Conservation (phyloP, 2,329 filamentous ascomycete genomes). For the Ophiostoma perfectum region DNA sequence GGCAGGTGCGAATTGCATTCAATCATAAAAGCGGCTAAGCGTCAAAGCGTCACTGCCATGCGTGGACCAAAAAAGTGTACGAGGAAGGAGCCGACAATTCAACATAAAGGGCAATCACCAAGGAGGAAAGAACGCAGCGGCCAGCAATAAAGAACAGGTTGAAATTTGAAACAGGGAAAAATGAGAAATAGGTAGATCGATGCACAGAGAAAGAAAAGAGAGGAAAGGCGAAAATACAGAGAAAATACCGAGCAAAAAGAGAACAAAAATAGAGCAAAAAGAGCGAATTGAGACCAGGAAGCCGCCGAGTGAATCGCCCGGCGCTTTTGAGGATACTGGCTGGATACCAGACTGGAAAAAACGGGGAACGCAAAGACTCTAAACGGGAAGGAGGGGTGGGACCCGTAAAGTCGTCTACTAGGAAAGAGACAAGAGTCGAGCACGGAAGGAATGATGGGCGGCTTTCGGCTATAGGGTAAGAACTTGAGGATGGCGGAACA, state of each 20-base stretch:
- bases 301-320: neutral
- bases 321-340: neutral
- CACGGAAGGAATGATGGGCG: neutral
- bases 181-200: neutral
- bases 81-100: neutral
- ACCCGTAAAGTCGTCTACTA: neutral
- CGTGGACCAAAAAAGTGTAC: neutral
- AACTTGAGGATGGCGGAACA: no score
- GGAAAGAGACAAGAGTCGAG: neutral
- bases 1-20: neutral
- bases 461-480: neutral
- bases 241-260: neutral
- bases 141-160: neutral
- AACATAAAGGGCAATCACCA: neutral
- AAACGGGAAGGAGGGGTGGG: constrained; percentile 5
- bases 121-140: neutral
- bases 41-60: neutral
- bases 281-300: neutral
- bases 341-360: neutral
- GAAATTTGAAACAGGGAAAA: neutral
- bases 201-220: neutral
- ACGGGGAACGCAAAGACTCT: neutral
- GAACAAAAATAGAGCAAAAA: neutral
- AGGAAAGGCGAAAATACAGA: no score
- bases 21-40: neutral